A percentile compares a stretch with the other conserved stretches of the same genome.
Evolutionary conservation across 202 grass and related monocot genomes (phyloP).

Genomic region (Hordeum pubiflorum): DNA sequence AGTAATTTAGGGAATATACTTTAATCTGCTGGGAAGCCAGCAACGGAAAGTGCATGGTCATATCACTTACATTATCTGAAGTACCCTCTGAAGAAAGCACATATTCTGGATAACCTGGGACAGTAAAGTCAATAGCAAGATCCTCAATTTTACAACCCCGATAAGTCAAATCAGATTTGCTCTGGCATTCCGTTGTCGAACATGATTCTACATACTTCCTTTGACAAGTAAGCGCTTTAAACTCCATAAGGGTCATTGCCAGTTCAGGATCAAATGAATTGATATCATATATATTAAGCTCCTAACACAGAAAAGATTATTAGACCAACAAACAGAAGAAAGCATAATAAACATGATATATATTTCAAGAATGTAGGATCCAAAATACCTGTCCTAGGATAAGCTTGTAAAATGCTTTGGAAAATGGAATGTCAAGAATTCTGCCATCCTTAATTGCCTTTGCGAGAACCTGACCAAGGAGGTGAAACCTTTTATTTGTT

Average conservation of each 20-base stretch:
- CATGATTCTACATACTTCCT: constrained; percentile 49
- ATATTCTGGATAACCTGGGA: constrained; percentile 83
- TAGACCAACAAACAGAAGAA: constrained; percentile 15
- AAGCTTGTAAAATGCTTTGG: constrained; percentile 83
- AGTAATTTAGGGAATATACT: constrained; percentile 20
- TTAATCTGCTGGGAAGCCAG: constrained; percentile 4
- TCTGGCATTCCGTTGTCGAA: constrained; percentile 22
- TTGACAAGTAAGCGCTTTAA: constrained; percentile 62
- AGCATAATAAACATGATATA: constrained; percentile 15
- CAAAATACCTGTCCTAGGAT: constrained; percentile 74
- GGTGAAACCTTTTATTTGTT: constrained; percentile 51
- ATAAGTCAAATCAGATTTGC: constrained; percentile 53
- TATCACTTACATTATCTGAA: constrained; percentile 37
- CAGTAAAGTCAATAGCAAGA: constrained; percentile 72
- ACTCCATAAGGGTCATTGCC: constrained; percentile 65
- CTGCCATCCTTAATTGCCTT: constrained; percentile 92
- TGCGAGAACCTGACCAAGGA: constrained; percentile 79
- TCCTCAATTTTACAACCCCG: constrained; percentile 57
- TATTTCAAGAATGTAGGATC: constrained; percentile 27
- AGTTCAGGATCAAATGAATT: constrained; percentile 74
- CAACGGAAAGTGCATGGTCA: not conserved
- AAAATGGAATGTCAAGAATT: constrained; percentile 91
- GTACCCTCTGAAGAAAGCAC: constrained; percentile 27
- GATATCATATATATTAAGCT: constrained; percentile 84
- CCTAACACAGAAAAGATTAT: constrained; percentile 42